Evolutionary conservation across 129 eudicot genomes (phyloP).

Genomic region (Calendula officinalis): DNA sequence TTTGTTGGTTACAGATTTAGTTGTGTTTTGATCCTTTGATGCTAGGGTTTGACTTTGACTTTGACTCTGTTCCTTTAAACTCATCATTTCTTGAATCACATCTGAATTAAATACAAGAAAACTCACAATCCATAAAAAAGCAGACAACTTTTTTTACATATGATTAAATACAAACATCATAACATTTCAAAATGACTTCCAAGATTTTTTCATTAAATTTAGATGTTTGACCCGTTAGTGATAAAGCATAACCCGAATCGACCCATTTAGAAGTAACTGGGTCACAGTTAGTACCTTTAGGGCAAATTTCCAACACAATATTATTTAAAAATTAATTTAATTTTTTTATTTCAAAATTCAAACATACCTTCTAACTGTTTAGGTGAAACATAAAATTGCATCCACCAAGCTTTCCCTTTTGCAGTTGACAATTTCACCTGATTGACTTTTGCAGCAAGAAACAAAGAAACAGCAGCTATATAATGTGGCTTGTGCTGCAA

Average conservation of each 20-base stretch:
- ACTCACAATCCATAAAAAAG: constrained; percentile 10
- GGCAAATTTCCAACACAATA: too few species aligned
- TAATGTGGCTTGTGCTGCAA: constrained; percentile 80
- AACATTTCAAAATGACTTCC: neutral
- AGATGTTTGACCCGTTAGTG: neutral
- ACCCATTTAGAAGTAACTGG: too few species aligned
- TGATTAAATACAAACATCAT: too few species aligned
- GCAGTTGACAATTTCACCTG: constrained; percentile 47
- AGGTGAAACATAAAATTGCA: constrained; percentile 75
- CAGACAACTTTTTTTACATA: neutral
- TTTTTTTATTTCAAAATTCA: constrained; percentile 1
- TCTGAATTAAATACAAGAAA: constrained; percentile 37
- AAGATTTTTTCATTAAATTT: too few species aligned
- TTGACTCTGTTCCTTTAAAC: constrained; percentile 36
- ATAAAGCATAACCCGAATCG: neutral
- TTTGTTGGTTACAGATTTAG: constrained; percentile 29
- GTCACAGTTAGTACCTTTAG: too few species aligned
- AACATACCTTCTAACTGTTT: constrained; percentile 56
- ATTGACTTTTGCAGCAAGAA: constrained; percentile 58
- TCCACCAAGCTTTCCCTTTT: constrained; percentile 68
- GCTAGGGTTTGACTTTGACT: constrained; percentile 25
- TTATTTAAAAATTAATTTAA: neutral
- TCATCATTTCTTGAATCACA: constrained; percentile 60
- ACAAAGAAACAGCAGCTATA: constrained; percentile 74
- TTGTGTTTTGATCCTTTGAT: constrained; percentile 16